Evolutionary conservation across 441 rosid species (phyloP), one percentile per base, ranked within the genome.

Genomic region (Populus tomentosa): DNA sequence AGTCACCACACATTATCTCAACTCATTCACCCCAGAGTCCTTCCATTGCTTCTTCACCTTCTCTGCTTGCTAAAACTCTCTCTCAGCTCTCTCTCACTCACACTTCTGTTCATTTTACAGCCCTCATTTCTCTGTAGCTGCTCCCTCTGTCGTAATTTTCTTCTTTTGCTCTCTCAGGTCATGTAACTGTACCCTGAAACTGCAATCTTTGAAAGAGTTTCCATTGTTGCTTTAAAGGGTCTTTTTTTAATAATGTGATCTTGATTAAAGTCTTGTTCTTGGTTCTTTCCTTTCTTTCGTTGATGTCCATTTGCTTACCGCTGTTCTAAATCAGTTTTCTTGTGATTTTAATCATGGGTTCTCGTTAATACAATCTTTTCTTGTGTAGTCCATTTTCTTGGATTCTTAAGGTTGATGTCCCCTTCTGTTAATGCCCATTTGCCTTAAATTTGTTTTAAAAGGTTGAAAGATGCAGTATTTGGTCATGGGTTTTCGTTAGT

Each of bases 401-500:
- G 69, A 46, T 77, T 63, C 67, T 50, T 11, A 75, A 72, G 69
- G 14, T 36, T 67, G 68, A 74, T 71, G 30, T 50, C 72, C 56
- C 24, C 35, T 72, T 77, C 69, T 78, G 62, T 73, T 63, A 38
- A 80, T 80, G 85, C 86, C 82, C 83, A 83, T 83, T 88, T 86
- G 81, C 77, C 78, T 84, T 73, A 75, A 76, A 77, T 75, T 66
- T 75, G 82, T 73, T 73, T 72, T 80, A 64, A 84, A 74, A 59
- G 20, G 50, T 71, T 78, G 35, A 33, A 76, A 68, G 77, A 81
- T 84, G 82, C 67, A 67, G 78, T 75, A 11, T 82, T 24, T 72
- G 36, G 64, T 77, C 35, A 86, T 87, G 90, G 89, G 85, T 77
- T 81, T 71, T 85, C 94, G 90, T 74, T 90, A 85, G 79, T 73